Percentiles rank a stretch among this genome's conserved stretches.
Evolutionary conservation across 768 basidiomycete species (phyloP).

Genomic region (Lactarius trivialis): DNA sequence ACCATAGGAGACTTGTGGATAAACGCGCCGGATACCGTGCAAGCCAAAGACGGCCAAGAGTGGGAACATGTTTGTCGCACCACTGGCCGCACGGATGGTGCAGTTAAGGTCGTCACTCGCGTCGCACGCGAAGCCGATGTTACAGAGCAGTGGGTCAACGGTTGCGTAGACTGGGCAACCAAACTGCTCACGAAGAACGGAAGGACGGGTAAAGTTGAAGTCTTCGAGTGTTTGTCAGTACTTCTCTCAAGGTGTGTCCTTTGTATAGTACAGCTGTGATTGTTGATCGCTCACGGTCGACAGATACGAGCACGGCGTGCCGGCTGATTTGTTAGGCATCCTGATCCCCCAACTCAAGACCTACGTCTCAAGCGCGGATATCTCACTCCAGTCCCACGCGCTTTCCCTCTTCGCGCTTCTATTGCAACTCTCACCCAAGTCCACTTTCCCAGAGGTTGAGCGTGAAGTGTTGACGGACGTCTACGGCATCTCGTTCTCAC

Average conservation of each 20-base stretch:
- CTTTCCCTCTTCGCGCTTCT: constrained; percentile 61
- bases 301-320: constrained; percentile 45
- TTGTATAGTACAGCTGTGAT: constrained; percentile 30
- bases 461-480: constrained; percentile 56
- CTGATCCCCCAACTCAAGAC: constrained; percentile 70
- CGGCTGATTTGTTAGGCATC: constrained; percentile 49
- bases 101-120: constrained; percentile 74
- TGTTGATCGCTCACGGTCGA: constrained; percentile 27
- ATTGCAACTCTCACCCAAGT: constrained; percentile 55
- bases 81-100: constrained; percentile 64
- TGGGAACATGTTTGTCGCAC: constrained; percentile 75
- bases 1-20: constrained; percentile 84
- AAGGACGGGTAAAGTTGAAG: constrained; percentile 66
- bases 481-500: constrained; percentile 71
- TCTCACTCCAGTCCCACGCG: constrained; percentile 69
- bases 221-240: constrained; percentile 71
- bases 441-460: constrained; percentile 74
- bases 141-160: constrained; percentile 74
- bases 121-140: constrained; percentile 73
- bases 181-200: constrained; percentile 73
- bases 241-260: constrained; percentile 55
- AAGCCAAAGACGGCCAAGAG: constrained; percentile 57
- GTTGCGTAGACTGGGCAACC: constrained; percentile 71
- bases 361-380: constrained; percentile 70
- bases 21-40: constrained; percentile 69